phyloP scores from a whole-genome alignment of 2,329 filamentous ascomycete genomes.

The Dendrostoma leiphaemia region DNA sequence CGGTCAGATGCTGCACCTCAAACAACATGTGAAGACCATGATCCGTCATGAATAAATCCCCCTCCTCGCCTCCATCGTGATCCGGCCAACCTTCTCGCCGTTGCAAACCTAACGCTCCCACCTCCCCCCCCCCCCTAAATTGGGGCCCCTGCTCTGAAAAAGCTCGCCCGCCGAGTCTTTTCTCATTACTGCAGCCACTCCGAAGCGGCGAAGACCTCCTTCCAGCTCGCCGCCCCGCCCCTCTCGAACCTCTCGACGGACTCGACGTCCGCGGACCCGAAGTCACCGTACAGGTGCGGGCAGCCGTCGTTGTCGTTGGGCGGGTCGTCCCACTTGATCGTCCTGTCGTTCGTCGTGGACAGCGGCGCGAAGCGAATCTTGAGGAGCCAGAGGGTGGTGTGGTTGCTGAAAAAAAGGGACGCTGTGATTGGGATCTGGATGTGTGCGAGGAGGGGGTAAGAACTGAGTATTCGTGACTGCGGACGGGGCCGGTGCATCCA shows the following conservation, averaged over 20 bases:
- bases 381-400: conserved; percentile 44
- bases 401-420: conserved; percentile 41
- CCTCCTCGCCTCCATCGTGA: too few relatives aligned
- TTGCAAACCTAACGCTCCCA: too few relatives aligned
- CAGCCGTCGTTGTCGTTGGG: conserved; percentile 42
- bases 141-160: too few relatives aligned
- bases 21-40: too few relatives aligned
- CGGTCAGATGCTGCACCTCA: too few relatives aligned
- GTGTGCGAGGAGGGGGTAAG: neutral
- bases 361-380: conserved; percentile 51
- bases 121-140: neutral
- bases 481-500: neutral
- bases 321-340: conserved; percentile 49
- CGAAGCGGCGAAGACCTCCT: conserved; percentile 37
- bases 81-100: too few relatives aligned
- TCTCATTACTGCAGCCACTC: conserved; percentile 38
- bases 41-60: too few relatives aligned
- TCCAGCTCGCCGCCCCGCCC: conserved; percentile 44
- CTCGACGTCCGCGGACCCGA: conserved; percentile 52
- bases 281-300: conserved; percentile 58
- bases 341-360: conserved; percentile 27
- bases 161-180: too few relatives aligned
- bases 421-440: conserved; percentile 43
- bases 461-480: neutral
- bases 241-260: conserved; percentile 45